These are phyloP conservation scores for Colletotrichum eremochloae DNA, from an alignment of 2,329 filamentous ascomycete species.

Conservation along the genomic window DNA sequence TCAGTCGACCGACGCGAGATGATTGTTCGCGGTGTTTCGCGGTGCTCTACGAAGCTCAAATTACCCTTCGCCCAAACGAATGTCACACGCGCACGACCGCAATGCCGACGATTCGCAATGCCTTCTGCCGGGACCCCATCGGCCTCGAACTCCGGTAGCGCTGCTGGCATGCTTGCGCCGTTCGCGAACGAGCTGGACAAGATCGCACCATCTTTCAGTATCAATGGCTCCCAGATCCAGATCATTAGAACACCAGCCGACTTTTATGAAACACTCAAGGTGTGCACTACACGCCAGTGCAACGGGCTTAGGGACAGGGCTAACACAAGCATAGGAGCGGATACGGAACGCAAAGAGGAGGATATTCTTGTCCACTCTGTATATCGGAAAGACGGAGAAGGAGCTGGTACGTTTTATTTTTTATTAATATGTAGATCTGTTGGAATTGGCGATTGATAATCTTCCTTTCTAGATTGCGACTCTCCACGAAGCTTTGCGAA, in stretches of 20 bases:
- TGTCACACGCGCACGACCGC: slow-evolving; percentile 28
- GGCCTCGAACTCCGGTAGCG: slow-evolving; percentile 46
- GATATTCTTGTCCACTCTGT: slow-evolving; percentile 95
- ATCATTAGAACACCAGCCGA: slow-evolving; percentile 86
- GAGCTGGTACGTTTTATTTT: slow-evolving; percentile 72
- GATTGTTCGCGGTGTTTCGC: slow-evolving; percentile 51
- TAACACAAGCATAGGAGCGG: slow-evolving; percentile 69
- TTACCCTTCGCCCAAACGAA: slow-evolving; percentile 32
- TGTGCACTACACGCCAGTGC: slow-evolving; percentile 51
- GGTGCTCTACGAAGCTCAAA: slow-evolving; percentile 49
- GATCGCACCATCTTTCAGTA: slow-evolving; percentile 90
- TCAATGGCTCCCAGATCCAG: slow-evolving; percentile 83
- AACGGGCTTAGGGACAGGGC: slow-evolving; percentile 7
- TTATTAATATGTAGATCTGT: background rate
- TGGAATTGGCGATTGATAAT: background rate
- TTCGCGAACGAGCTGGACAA: slow-evolving; percentile 83
- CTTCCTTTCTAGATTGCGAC: slow-evolving; percentile 74
- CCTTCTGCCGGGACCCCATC: slow-evolving; percentile 38
- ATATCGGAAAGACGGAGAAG: slow-evolving; percentile 93
- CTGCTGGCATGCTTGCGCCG: slow-evolving; percentile 62
- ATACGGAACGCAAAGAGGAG: slow-evolving; percentile 83
- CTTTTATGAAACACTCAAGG: slow-evolving; percentile 94
- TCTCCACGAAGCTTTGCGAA: slow-evolving; percentile 79
- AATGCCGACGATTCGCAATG: slow-evolving; percentile 42
- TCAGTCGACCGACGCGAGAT: slow-evolving; percentile 44